These are phyloP conservation scores for Neolentinus lepideus DNA, from an alignment of 1,284 basidiomycete species.

Conservation along the genomic window DNA sequence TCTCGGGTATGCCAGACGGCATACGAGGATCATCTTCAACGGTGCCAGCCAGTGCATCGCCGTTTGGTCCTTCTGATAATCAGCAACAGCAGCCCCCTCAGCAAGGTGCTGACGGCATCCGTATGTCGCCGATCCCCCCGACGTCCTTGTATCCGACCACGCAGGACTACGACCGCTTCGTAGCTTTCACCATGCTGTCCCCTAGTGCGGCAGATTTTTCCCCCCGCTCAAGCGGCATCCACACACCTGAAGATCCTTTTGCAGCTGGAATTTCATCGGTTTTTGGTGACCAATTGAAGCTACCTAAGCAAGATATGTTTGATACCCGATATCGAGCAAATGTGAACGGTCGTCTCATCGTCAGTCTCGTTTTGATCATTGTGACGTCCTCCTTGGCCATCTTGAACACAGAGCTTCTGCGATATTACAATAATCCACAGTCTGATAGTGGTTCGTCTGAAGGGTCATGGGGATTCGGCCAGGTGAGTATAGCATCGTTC, in stretches of 20 bases:
- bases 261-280: no score
- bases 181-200: no score
- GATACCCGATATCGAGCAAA: neutral
- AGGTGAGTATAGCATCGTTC: conserved; percentile 10
- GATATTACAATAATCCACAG: conserved; percentile 19
- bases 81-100: neutral
- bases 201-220: no score
- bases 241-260: no score
- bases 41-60: neutral
- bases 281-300: no score
- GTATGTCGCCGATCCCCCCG: no score
- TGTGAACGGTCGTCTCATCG: conserved; percentile 7
- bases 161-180: no score
- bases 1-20: no score
- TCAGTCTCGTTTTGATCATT: conserved; percentile 12
- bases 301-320: no score
- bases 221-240: no score
- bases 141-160: no score
- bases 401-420: conserved; percentile 21
- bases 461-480: conserved; percentile 19
- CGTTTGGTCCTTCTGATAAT: neutral
- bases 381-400: conserved; percentile 16
- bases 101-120: neutral
- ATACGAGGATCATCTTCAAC: no score
- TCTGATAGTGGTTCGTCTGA: conserved; percentile 5